Evolutionary conservation across 352 stramenopile species (phyloP).

Genomic region (Pythium dissimile): DNA sequence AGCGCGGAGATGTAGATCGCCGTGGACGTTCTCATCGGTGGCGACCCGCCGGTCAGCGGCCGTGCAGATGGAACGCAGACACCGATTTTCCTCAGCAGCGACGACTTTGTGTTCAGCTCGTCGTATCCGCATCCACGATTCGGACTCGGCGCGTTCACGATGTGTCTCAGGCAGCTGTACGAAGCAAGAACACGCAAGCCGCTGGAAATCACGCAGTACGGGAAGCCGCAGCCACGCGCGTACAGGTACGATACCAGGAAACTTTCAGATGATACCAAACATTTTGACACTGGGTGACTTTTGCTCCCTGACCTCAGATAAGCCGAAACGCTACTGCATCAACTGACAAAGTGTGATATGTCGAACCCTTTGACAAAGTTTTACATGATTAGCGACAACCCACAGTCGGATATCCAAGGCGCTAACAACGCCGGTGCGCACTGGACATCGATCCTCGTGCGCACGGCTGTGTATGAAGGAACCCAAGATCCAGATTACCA

Average conservation of each 20-base stretch:
- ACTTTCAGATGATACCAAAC: too few species aligned
- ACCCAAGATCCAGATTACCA: constrained; percentile 42
- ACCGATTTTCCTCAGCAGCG: constrained; percentile 80
- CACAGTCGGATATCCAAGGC: constrained; percentile 78
- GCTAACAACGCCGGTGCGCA: constrained; percentile 75
- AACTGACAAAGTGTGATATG: constrained; percentile 29
- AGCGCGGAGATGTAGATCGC: constrained; percentile 82
- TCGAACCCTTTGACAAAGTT: constrained; percentile 43
- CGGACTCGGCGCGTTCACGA: constrained; percentile 76
- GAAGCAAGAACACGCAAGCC: constrained; percentile 52
- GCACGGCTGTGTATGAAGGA: constrained; percentile 77
- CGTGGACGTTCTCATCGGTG: constrained; percentile 79
- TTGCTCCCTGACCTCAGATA: too few species aligned
- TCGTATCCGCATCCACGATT: constrained; percentile 74
- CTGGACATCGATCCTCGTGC: constrained; percentile 85
- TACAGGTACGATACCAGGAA: constrained; percentile 82
- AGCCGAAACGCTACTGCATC: constrained; percentile 46
- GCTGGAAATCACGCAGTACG: constrained; percentile 69
- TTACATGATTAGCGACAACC: constrained; percentile 88
- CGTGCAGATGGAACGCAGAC: constrained; percentile 46
- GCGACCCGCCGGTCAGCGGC: constrained; percentile 60
- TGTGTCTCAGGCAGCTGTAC: constrained; percentile 63
- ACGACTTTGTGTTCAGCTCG: constrained; percentile 85
- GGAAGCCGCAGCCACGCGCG: constrained; percentile 74
- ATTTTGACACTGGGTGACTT: too few species aligned